Conservation (phyloP, 257 asterid species). For the Nicotiana knightiana region DNA sequence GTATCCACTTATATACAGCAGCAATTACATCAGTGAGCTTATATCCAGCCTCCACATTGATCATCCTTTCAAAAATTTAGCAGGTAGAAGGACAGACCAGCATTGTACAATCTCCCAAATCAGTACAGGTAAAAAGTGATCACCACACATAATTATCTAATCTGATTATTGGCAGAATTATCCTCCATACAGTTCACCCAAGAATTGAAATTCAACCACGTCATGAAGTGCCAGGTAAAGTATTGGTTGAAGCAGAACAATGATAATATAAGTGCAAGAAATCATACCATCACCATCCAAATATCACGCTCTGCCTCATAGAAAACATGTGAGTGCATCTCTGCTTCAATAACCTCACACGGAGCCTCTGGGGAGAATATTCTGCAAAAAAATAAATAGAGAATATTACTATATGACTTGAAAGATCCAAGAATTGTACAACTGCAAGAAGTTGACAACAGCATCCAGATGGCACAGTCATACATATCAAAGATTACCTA, state of each 20-base stretch:
- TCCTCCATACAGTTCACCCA: background rate
- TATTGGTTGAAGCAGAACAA: constrained; percentile 8
- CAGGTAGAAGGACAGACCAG: background rate
- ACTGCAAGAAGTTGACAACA: background rate
- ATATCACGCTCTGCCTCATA: constrained; percentile 94
- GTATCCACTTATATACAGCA: background rate
- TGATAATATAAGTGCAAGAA: constrained; percentile 3
- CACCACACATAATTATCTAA: background rate
- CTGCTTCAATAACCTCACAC: constrained; percentile 94
- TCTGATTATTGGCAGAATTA: background rate
- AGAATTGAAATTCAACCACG: background rate
- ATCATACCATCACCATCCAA: constrained; percentile 99
- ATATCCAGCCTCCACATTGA: background rate
- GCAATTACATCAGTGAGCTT: background rate
- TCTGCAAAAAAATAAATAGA: constrained; percentile 31
- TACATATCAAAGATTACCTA: background rate
- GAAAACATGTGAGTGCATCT: constrained; percentile 88
- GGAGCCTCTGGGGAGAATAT: constrained; percentile 94
- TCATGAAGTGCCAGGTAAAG: background rate
- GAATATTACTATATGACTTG: background rate
- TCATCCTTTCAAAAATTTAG: background rate
- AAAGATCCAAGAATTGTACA: background rate
- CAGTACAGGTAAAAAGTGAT: background rate
- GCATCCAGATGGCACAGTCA: background rate
- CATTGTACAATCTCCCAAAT: background rate